Evolutionary conservation across 1,139 yeast species (phyloP), one percentile per base, ranked within the genome.

Genomic region (Debaryomyces sp.): DNA sequence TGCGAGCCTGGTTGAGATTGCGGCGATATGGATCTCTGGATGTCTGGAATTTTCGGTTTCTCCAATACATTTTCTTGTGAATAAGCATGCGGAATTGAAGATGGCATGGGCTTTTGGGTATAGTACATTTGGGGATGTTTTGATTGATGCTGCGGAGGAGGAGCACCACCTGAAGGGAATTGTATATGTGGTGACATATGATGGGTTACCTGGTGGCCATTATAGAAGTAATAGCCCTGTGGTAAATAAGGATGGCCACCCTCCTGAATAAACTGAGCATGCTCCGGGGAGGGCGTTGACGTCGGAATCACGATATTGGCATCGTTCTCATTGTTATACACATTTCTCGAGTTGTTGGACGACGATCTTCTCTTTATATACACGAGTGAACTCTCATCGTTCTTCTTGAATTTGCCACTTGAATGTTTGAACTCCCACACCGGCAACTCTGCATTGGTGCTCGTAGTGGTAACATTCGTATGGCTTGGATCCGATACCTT

Each of bases 361-460:
- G 72, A 68, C 43, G 81, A 74, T 41, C 96, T 73, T 52, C 96
- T 73, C 61, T 87, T 89, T 56, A 89, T 89, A 43, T 79, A 75
- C 12, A 82, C 73, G 47, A 89, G 70, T 9, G 84, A 75, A 41
- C 78, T 83, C 50, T 84, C 82, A 61, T 91, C 94, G 48, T 89
- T 91, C 51, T 89, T 85, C 57, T 78, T 81, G 67, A 92, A 92
- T 50, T 77, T 72, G 6, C 95, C 96, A 36, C 85, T 81, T 41
- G 88, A 84, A 62, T 92, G 99, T 54, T 86, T 85, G 69, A 92
- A 92, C 66, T 89, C 96, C 98, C 98, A 92, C 5, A 80, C 61
- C 52, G 75, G 69, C 34, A 57, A 50, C 43, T 65, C 68, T 36
- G 55, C 55, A 32, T 50, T 54, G 27, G 46, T 27, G 38, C 5